Percentiles rank a stretch among this genome's conserved stretches.
phyloP scores from a whole-genome alignment of 2,329 filamentous ascomycete species.

The Triangularia setosa region DNA sequence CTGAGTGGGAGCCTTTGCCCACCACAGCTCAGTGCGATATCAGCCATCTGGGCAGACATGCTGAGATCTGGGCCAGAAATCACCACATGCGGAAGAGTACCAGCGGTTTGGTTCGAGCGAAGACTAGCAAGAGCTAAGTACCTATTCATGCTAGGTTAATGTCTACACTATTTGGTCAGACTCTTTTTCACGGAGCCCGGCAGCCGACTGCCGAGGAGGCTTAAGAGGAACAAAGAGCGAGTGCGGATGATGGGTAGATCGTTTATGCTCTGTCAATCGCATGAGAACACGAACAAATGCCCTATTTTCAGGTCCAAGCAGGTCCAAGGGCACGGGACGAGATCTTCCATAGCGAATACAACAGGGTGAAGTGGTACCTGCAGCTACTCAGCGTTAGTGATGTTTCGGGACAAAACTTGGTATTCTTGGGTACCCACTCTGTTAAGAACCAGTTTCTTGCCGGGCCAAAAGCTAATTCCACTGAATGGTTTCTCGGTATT shows the following conservation, averaged over 20 bases:
- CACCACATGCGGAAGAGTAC: not conserved
- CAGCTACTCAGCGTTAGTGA: constrained; percentile 6
- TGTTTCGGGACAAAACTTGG: not conserved
- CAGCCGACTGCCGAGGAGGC: not conserved
- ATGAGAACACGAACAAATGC: constrained; percentile 11
- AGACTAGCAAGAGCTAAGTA: not conserved
- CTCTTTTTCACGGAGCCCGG: not conserved
- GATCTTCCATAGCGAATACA: constrained; percentile 8
- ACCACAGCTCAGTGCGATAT: not conserved
- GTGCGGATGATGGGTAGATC: not conserved
- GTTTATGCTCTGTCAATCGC: constrained; percentile 5
- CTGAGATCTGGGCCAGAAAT: not conserved
- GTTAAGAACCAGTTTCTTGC: not conserved
- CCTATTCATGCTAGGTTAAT: not conserved
- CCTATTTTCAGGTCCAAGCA: constrained; percentile 9
- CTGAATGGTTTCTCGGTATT: constrained; percentile 7
- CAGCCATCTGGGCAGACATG: not conserved
- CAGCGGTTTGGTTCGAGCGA: not conserved
- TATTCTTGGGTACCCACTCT: too few relatives aligned
- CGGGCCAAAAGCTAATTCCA: not conserved
- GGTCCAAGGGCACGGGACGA: not conserved
- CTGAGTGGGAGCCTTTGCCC: not conserved
- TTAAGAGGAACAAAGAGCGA: not conserved
- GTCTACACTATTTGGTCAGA: not conserved
- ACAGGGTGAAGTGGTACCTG: constrained; percentile 9